A percentile compares a stretch with the other conserved stretches of the same genome.
Conservation (phyloP, 257 asterid species). For the Gentiana straminea region DNA sequence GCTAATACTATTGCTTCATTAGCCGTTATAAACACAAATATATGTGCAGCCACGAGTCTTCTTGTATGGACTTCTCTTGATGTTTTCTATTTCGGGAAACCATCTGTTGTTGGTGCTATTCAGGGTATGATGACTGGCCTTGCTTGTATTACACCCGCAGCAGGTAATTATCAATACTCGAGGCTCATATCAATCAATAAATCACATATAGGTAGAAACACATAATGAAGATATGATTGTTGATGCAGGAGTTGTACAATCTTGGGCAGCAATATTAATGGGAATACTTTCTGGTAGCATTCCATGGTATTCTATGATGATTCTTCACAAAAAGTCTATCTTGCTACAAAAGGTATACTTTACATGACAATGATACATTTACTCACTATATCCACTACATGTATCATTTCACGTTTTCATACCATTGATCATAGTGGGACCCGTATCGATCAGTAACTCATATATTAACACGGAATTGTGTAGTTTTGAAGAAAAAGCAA, state of each 20-base stretch:
- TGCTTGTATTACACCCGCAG: conserved; percentile 89
- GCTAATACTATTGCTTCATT: conserved; percentile 62
- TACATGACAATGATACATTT: too few species aligned
- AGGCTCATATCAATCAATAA: too few species aligned
- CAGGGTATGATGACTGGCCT: conserved; percentile 94
- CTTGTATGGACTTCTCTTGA: conserved; percentile 83
- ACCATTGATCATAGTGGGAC: too few species aligned
- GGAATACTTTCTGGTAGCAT: conserved; percentile 63
- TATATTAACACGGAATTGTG: too few species aligned
- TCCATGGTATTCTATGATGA: conserved; percentile 85
- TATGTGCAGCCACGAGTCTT: conserved; percentile 84
- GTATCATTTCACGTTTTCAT: too few species aligned
- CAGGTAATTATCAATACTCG: conserved; percentile 32
- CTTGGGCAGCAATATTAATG: conserved; percentile 83
- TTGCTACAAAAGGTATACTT: conserved; percentile 46
- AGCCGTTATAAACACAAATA: conserved; percentile 62
- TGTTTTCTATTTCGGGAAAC: conserved; percentile 68
- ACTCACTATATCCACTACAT: too few species aligned
- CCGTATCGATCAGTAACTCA: too few species aligned
- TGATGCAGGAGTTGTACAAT: conserved; percentile 19
- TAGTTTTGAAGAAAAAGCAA: too few species aligned
- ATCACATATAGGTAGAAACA: too few species aligned
- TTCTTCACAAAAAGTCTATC: conserved; percentile 62
- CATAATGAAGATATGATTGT: too few species aligned
- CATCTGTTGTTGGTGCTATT: conserved; percentile 72